A percentile compares a stretch with the other conserved stretches of the same genome.
Evolutionary conservation across 441 rosid genomes (phyloP).

Genomic region (Gossypium davidsonii): DNA sequence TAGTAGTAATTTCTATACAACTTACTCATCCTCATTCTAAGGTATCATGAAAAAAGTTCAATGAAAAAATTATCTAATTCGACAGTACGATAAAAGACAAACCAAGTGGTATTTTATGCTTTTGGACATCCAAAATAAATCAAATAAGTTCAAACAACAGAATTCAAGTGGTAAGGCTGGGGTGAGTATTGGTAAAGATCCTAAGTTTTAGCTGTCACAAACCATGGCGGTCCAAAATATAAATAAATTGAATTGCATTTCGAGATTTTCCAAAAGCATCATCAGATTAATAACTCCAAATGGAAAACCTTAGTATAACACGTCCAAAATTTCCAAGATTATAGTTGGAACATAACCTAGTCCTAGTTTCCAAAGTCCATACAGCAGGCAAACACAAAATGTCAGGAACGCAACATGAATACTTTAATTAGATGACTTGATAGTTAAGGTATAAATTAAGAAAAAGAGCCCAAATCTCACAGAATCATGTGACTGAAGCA

Average conservation of each 20-base stretch:
- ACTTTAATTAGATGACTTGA: not conserved
- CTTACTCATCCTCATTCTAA: not conserved
- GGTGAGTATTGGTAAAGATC: not conserved
- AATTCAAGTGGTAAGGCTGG: not conserved
- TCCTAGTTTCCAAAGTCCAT: not conserved
- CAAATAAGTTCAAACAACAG: not conserved
- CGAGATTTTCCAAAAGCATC: constrained; percentile 1
- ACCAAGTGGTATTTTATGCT: not conserved
- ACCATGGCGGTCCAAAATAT: not conserved
- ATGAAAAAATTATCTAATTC: not conserved
- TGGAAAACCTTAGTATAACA: not conserved
- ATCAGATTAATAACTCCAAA: constrained; percentile 7
- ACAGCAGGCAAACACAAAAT: constrained; percentile 1
- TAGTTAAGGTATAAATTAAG: not conserved
- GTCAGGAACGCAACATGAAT: not conserved
- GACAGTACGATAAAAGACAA: not conserved
- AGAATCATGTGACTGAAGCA: constrained; percentile 10
- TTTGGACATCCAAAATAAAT: not conserved
- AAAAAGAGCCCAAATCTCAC: not conserved
- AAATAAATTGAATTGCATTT: not conserved
- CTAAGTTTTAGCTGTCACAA: not conserved
- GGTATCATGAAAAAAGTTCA: not conserved
- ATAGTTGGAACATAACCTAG: not conserved
- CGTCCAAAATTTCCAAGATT: not conserved
- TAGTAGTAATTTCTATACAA: not conserved